A percentile compares a stretch with the other conserved stretches of the same genome.
Evolutionary conservation across 768 basidiomycete species (phyloP).

Genomic region (Rossbeevera mucosa): DNA sequence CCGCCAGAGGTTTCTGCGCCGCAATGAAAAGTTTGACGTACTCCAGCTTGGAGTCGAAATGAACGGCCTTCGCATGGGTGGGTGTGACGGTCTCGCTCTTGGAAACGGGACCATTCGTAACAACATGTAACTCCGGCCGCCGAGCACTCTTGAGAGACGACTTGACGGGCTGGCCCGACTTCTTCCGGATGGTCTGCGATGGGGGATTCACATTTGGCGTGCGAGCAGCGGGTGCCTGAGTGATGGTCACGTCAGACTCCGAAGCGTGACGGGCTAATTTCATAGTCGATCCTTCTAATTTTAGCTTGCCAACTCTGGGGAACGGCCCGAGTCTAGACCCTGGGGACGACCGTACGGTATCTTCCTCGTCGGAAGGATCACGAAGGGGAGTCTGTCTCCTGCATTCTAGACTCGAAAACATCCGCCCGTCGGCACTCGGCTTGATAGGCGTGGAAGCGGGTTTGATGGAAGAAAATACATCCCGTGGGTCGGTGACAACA

Average conservation of each 20-base stretch:
- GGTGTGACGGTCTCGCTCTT: slow-evolving; percentile 84
- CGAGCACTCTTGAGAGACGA: slow-evolving; percentile 78
- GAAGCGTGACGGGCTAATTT: slow-evolving; percentile 23
- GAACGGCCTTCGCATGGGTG: slow-evolving; percentile 74
- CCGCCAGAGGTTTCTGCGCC: slow-evolving; percentile 92
- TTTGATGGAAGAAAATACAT: slow-evolving; percentile 37
- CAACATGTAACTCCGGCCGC: slow-evolving; percentile 49
- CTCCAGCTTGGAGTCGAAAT: slow-evolving; percentile 89
- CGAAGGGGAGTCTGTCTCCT: slow-evolving; percentile 13
- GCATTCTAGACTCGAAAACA: slow-evolving; percentile 14
- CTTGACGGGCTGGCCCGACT: slow-evolving; percentile 90
- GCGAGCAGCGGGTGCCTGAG: background rate
- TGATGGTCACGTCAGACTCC: slow-evolving; percentile 11
- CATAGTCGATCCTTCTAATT: slow-evolving; percentile 19
- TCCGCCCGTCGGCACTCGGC: slow-evolving; percentile 4
- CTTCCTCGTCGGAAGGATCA: slow-evolving; percentile 32
- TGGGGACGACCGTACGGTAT: slow-evolving; percentile 15
- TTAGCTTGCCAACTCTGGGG: slow-evolving; percentile 20
- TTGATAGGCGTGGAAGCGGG: slow-evolving; percentile 38
- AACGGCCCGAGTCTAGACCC: slow-evolving; percentile 22
- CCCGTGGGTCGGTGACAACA: slow-evolving; percentile 12
- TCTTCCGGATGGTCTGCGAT: slow-evolving; percentile 66
- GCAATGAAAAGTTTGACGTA: slow-evolving; percentile 93
- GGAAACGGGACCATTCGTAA: slow-evolving; percentile 44
- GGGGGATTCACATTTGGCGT: slow-evolving; percentile 1